Evolutionary conservation across 1,284 basidiomycete genomes (phyloP).

Genomic region (Butyriboletus appendiculatus): DNA sequence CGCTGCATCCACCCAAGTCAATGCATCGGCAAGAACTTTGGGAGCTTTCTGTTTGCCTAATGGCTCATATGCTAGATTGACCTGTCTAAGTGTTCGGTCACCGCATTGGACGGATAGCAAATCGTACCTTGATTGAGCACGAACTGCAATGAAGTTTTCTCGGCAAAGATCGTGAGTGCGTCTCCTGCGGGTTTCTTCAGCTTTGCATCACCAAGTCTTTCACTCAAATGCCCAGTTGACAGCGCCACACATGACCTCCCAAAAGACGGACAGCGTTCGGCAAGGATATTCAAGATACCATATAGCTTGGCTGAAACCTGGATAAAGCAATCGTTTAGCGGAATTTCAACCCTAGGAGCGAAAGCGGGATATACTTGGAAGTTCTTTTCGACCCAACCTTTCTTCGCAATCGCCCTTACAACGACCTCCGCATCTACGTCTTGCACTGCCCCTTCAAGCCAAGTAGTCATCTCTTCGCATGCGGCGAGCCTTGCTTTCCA

Average conservation of each 20-base stretch:
- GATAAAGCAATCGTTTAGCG: constrained; percentile 6
- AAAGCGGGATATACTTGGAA: constrained; percentile 72
- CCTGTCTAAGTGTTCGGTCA: constrained; percentile 16
- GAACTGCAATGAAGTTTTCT: constrained; percentile 94
- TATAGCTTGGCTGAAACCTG: constrained; percentile 91
- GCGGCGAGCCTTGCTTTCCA: constrained; percentile 95
- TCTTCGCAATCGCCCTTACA: constrained; percentile 89
- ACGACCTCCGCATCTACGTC: constrained; percentile 88
- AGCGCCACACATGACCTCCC: constrained; percentile 86
- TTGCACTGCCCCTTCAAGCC: constrained; percentile 74
- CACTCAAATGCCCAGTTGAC: constrained; percentile 82
- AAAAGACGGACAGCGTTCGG: constrained; percentile 82
- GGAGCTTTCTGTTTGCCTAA: constrained; percentile 95
- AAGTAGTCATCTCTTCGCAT: constrained; percentile 82
- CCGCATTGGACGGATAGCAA: constrained; percentile 2
- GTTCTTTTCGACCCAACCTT: constrained; percentile 98
- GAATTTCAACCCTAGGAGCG: constrained; percentile 2
- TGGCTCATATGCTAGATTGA: constrained; percentile 79
- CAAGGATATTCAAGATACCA: constrained; percentile 71
- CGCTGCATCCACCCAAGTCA: constrained; percentile 88
- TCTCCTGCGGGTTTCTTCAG: constrained; percentile 98
- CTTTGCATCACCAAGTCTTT: constrained; percentile 97
- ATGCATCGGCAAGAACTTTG: constrained; percentile 92
- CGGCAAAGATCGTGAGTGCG: constrained; percentile 78
- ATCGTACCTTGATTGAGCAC: constrained; percentile 86